Base-by-base conservation (phyloP, 2,329 filamentous ascomycete species). In the Podosphaera leucotricha region DNA sequence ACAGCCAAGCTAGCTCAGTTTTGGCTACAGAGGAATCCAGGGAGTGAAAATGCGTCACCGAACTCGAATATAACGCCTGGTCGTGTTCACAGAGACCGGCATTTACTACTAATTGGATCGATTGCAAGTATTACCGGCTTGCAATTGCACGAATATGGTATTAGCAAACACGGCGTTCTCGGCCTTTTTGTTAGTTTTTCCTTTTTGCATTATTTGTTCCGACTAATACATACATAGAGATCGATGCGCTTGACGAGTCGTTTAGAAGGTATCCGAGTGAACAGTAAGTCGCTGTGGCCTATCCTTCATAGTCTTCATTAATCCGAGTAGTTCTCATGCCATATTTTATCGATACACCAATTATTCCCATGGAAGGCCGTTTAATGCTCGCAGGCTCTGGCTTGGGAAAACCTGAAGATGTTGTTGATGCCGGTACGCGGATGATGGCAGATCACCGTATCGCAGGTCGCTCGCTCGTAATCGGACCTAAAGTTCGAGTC, bases 331-430 rank as follows among this genome's bases (percentile, higher is more conserved):
- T 79, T 53, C 56, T 81, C n/a, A 68, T 67, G 46, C 77, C 77
- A 0, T 80, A 79, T 58, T 80, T 78, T 56, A 66, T 69, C 52
- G 68, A 74, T 51, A 76, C 72, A 13, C 70, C 72, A n/a, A 66
- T 80, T 38, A 55, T 76, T 3, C 59, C 64, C 0, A 46, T 59
- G 1, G 45, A 50, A 1, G 72, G 63, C 16, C 62, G 68, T 22
- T 47, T 67, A 2, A 46, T 77, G 15, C 62, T 80, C 2, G 68
- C 73, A 0, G 77, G 76, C 13, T 64, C 61, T 2, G 68, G 63
- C 1, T 61, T 67, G 48, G 72, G 68, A 1, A 62, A 63, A 37
- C 57, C 52, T 67, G 33, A 66, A 26, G 72, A 79, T 53, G 76
- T 80, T 1, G 64, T 80, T 2, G 71, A 78, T 48, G 75, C 74